Conservation (phyloP, 73 alveolate species). For the Paramecium sonneborni region DNA sequence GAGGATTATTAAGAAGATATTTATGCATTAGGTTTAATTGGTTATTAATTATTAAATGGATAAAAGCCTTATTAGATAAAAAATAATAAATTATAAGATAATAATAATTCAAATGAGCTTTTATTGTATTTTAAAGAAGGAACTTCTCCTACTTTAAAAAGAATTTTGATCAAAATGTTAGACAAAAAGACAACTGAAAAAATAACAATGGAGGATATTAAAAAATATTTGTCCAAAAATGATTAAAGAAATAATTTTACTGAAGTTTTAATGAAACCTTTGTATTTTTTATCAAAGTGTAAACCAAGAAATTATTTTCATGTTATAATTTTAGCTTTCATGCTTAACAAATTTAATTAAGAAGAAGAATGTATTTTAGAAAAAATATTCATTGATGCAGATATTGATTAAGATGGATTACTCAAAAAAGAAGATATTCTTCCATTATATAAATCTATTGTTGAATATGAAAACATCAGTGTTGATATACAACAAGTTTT, state of each 20-base stretch:
- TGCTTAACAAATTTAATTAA: background rate
- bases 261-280: background rate
- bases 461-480: background rate
- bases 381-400: background rate
- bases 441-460: background rate
- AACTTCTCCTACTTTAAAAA: background rate
- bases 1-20: background rate
- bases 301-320: constrained; percentile 12
- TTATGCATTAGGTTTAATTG: background rate
- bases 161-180: background rate
- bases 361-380: background rate
- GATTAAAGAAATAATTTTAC: background rate
- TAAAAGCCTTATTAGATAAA: background rate
- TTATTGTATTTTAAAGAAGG: background rate
- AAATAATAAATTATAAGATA: background rate
- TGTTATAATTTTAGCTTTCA: background rate
- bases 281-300: background rate
- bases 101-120: background rate
- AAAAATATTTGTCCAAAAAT: background rate
- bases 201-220: background rate
- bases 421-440: background rate
- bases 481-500: background rate
- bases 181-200: background rate
- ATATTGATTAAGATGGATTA: background rate
- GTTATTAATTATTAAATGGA: background rate